Base-by-base conservation (phyloP, 352 stramenopile species). In the Phytophthora syringae region DNA sequence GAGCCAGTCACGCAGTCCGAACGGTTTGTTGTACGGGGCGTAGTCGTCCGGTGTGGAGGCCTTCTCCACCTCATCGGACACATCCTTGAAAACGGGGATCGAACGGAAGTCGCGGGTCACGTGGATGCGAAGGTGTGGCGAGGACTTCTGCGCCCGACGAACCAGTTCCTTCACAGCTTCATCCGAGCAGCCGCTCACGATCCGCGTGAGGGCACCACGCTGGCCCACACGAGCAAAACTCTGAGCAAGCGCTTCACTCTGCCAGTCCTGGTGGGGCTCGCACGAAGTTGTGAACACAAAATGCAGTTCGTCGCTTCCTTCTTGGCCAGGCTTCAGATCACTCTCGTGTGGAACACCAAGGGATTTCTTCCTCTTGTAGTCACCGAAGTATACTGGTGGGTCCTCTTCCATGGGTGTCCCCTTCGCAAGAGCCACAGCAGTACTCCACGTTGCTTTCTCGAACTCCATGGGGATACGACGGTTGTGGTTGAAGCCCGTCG, bases 211-310 rank as follows among this genome's bases (percentile, higher is more conserved):
- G 0, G 70, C 68, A 7, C 87, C 85, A 22, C 65, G 70, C 48
- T 95, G 87, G 16, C 74, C 48, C 12, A 89, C 80, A 42, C 72
- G 71, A 5, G 67, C 74, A 53, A 94, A 93, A 40, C 73, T 91
- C 36, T 88, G 70, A 4, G 79, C 75, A 44, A 95, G 64, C 20
- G 90, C 66, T 30, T 94, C 80, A 22, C 82, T 90, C 56, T 92
- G 81, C 87, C 85, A 93, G 54, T 95, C 59, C 36, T 92, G 77
- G 22, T 81, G 68, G 0, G 76, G 55, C 20, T 83, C 72, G 45
- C 87, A 95, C 1, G 79, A 82, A 12, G 83, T 89, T 4, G 75
- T 79, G 56, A 92, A 93, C 1, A 94, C 87, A 48, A 94, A 93
- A 51, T 95, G 83, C 16, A 93, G 39, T 13, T 90, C 76, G 13